Evolutionary conservation across 768 basidiomycete genomes (phyloP).

Genomic region (Cyclocybe aegerita): DNA sequence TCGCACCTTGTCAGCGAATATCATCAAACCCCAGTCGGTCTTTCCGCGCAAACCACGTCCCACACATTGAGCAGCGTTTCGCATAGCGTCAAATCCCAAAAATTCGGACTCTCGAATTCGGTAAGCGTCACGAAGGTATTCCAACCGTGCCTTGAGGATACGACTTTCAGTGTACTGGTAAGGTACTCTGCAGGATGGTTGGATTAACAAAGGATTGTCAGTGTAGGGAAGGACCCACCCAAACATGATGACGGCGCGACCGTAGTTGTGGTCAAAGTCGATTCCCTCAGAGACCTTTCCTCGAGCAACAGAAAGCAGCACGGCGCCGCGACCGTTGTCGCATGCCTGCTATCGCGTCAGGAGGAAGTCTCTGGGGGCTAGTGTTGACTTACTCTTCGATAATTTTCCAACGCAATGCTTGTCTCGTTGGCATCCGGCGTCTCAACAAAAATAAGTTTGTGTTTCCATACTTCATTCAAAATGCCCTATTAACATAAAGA

Average conservation of each 20-base stretch:
- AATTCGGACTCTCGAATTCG: constrained; percentile 99
- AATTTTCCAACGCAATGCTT: constrained; percentile 96
- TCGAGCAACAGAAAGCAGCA: constrained; percentile 94
- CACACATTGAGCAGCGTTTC: constrained; percentile 98
- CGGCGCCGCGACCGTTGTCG: constrained; percentile 97
- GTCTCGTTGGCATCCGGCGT: constrained; percentile 99
- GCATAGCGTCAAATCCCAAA: constrained; percentile 98
- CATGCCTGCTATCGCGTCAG: constrained; percentile 64
- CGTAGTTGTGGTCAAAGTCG: constrained; percentile 99
- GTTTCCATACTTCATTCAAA: constrained; percentile 98
- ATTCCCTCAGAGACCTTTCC: constrained; percentile 99
- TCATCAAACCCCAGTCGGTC: constrained; percentile 99
- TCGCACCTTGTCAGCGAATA: constrained; percentile 94
- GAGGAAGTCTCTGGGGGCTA: no score
- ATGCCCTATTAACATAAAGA: constrained; percentile 67
- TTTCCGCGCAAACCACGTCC: constrained; percentile 97
- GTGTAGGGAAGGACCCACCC: constrained; percentile 52
- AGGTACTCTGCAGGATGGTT: constrained; percentile 59
- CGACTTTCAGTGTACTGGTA: constrained; percentile 99
- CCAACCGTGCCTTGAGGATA: constrained; percentile 94
- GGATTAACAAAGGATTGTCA: neutral
- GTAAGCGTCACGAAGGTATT: constrained; percentile 97
- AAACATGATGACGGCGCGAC: constrained; percentile 99
- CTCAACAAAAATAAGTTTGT: constrained; percentile 98
- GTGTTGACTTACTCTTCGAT: constrained; percentile 64